Conservation (phyloP, 2,329 filamentous ascomycete genomes). For the Scolecobasidium constrictum region DNA sequence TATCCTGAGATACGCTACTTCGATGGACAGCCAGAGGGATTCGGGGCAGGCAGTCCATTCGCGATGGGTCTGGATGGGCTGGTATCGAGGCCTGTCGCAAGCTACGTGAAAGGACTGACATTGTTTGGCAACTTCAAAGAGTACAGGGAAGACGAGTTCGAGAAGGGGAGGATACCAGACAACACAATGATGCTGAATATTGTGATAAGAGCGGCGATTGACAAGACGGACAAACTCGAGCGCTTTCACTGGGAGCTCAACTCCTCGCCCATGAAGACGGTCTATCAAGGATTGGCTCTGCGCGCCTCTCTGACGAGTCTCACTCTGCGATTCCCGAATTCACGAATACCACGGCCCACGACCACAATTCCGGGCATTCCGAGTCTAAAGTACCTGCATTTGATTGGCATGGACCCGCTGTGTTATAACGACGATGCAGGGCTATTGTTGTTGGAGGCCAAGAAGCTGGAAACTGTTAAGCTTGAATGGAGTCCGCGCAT, state of each 20-base stretch:
- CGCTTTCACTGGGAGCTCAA: slow-evolving; percentile 51
- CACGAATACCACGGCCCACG: slow-evolving; percentile 45
- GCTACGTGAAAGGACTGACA: slow-evolving; percentile 41
- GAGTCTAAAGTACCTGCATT: slow-evolving; percentile 40
- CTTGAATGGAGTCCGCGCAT: slow-evolving; percentile 53
- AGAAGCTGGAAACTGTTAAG: slow-evolving; percentile 42
- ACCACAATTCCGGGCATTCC: slow-evolving; percentile 45
- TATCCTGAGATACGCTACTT: slow-evolving; percentile 49
- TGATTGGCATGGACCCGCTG: slow-evolving; percentile 51
- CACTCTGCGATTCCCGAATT: slow-evolving; percentile 44
- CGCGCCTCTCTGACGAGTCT: slow-evolving; percentile 40
- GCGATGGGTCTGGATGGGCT: slow-evolving; percentile 52
- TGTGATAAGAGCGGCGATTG: slow-evolving; percentile 45
- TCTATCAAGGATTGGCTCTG: slow-evolving; percentile 45
- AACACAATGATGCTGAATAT: slow-evolving; percentile 54
- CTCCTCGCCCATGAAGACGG: slow-evolving; percentile 47
- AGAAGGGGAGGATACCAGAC: slow-evolving; percentile 50
- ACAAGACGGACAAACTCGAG: slow-evolving; percentile 45
- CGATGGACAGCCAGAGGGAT: slow-evolving; percentile 47
- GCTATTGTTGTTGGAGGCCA: slow-evolving; percentile 41
- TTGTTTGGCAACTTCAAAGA: slow-evolving; percentile 48
- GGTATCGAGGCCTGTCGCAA: slow-evolving; percentile 43
- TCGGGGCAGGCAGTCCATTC: slow-evolving; percentile 52
- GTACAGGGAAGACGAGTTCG: slow-evolving; percentile 45
- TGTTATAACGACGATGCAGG: slow-evolving; percentile 55